Percentiles rank a stretch among this genome's conserved stretches.
Evolutionary conservation across 176 grass and related monocot species (phyloP).

Genomic region (Oryza longistaminata): DNA sequence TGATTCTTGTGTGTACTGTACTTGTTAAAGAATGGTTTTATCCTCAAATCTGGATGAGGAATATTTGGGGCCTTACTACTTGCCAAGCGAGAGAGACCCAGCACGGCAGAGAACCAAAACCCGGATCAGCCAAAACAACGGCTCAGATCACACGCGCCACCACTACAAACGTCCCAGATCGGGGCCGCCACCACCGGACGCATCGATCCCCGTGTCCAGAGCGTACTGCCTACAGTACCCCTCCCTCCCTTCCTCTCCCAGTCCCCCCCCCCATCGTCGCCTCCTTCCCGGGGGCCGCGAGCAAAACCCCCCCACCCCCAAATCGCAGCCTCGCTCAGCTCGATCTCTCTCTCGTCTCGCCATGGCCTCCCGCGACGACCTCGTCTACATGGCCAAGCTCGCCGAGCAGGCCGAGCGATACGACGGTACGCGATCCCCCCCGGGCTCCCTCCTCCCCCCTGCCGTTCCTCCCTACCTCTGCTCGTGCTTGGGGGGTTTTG

Average conservation of each 20-base stretch:
- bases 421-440: slow-evolving; percentile 32
- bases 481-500: not conserved
- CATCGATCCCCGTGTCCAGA: not conserved
- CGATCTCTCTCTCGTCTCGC: not conserved
- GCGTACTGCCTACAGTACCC: not conserved
- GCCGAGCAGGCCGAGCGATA: slow-evolving; percentile 53
- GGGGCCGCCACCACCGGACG: not conserved
- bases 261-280: not conserved
- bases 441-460: too few species aligned
- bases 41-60: too few species aligned
- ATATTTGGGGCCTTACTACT: not conserved
- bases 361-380: slow-evolving; percentile 27
- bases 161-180: not conserved
- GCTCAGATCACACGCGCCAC: not conserved
- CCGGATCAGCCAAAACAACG: not conserved
- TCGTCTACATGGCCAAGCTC: slow-evolving; percentile 46
- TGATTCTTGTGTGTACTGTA: too few species aligned
- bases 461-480: not conserved
- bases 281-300: not conserved
- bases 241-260: not conserved
- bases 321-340: not conserved
- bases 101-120: not conserved
- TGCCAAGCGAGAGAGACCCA: not conserved
- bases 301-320: not conserved
- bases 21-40: too few species aligned